Evolutionary conservation across 306 rosid genomes (phyloP).

Genomic region (Pterocarpus santalinus): DNA sequence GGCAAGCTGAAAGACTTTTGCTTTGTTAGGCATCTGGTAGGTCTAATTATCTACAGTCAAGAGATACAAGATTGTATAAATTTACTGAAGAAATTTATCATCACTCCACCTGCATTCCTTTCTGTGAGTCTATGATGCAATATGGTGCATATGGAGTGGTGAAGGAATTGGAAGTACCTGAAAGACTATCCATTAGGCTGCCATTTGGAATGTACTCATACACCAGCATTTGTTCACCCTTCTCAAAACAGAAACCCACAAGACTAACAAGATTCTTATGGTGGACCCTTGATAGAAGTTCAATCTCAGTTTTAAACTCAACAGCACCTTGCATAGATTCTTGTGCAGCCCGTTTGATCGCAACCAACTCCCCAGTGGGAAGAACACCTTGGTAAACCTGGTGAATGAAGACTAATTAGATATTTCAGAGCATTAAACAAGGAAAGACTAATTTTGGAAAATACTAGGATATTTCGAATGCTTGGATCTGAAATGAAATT

Average conservation of each 20-base stretch:
- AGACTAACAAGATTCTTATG: constrained; percentile 86
- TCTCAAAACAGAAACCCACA: constrained; percentile 79
- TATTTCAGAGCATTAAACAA: constrained; percentile 15
- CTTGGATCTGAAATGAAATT: constrained; percentile 27
- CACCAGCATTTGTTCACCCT: constrained; percentile 87
- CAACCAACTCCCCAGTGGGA: constrained; percentile 69
- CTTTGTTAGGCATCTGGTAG: no score
- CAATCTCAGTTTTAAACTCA: constrained; percentile 88
- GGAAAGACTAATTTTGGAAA: constrained; percentile 9
- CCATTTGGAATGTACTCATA: constrained; percentile 84
- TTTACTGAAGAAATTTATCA: no score
- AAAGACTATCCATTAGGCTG: constrained; percentile 66
- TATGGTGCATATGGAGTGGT: constrained; percentile 35
- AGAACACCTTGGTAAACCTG: constrained; percentile 76
- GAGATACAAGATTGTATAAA: no score
- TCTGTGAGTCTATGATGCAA: not conserved
- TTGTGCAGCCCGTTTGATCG: constrained; percentile 72
- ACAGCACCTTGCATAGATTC: constrained; percentile 78
- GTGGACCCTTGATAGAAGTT: constrained; percentile 89
- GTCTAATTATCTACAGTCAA: no score
- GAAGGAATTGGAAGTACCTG: constrained; percentile 64
- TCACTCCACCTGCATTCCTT: no score
- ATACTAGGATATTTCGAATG: constrained; percentile 22
- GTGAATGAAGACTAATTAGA: constrained; percentile 44
- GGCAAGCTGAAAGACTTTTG: no score